Base-by-base conservation (phyloP, 2,329 filamentous ascomycete species). In the Nemania bipapillata region DNA sequence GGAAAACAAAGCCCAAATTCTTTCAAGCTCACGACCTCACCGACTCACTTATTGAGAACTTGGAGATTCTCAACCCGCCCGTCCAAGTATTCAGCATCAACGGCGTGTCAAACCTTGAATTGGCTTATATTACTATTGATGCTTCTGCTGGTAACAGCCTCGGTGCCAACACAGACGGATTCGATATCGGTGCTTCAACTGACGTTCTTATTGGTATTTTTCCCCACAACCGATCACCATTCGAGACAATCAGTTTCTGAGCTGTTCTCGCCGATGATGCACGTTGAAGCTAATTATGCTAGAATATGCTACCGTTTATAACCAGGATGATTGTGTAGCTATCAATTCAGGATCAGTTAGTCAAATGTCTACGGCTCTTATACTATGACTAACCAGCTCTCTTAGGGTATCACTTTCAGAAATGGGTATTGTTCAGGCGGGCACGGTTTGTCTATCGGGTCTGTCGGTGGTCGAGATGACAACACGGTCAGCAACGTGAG, bases 291-390 rank as follows among this genome's bases (percentile, higher is more conserved):
- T 32, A 32, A 32, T 32, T 4, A 32, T 4, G 9, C 30, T 9
- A 32, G 30, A 54, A 35, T 45, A 57, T 5, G 37, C 54, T n/a
- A 57, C 37, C 7, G 37, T 57, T 11, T 57, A 57, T n/a, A 57
- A 57, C 12, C 54, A 57, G 54, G 37, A 57, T n/a, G 54, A 57
- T 45, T 57, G 54, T 28, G 35, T 57, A 57, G 54, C 35, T 9
- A 20, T 57, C 22, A 57, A 57, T 42, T 54, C 54, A 28, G 54
- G 54, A 6, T 42, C 37, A 28, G 54, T 57, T 3, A 57, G 54
- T 26, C 24, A 12, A 42, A 5, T 1, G n/a, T 11, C 42, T 28
- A 1, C 22, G 17, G 4, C 20, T 17, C n/a, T n/a, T 24, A 40
- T 35, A 35, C 15, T 57, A 30, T 22, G 22, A 45, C 37, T 42